Evolutionary conservation across 2,329 filamentous ascomycete species (phyloP).

Genomic region (Nothophaeocryptopus gaeumannii): DNA sequence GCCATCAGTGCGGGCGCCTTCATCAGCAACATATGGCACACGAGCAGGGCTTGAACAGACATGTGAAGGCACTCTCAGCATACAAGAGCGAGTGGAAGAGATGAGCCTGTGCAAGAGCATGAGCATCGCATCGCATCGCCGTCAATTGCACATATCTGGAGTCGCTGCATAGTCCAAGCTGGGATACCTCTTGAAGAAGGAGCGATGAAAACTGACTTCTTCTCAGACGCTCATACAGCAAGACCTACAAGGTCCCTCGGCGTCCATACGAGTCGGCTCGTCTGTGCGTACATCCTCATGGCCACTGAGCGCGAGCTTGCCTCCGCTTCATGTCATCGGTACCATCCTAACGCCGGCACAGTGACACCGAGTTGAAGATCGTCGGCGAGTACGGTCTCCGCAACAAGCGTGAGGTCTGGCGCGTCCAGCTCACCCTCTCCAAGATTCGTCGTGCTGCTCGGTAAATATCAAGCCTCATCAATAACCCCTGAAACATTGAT

Average conservation of each 20-base stretch:
- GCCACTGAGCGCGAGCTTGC: constrained; percentile 98
- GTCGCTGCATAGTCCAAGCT: constrained; percentile 5
- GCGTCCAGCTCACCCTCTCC: constrained; percentile 98
- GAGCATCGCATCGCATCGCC: neutral
- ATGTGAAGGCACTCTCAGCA: neutral
- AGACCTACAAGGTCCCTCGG: constrained; percentile 99
- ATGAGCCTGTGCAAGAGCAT: neutral
- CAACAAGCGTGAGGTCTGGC: constrained; percentile 99
- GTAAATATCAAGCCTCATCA: constrained; percentile 55
- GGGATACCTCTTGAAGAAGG: neutral
- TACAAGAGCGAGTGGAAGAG: neutral
- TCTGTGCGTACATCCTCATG: constrained; percentile 85
- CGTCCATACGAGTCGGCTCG: constrained; percentile 99
- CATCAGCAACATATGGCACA: neutral
- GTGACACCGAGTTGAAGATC: constrained; percentile 99
- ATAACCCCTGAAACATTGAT: constrained; percentile 18
- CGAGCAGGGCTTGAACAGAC: neutral
- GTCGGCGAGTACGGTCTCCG: constrained; percentile 99
- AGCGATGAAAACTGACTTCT: constrained; percentile 19
- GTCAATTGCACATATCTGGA: neutral
- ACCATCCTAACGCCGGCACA: constrained; percentile 63
- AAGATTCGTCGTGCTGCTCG: constrained; percentile 99
- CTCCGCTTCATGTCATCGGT: constrained; percentile 88
- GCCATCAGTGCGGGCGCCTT: too few species aligned
- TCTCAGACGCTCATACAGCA: constrained; percentile 72